Conservation (phyloP, 768 basidiomycete species). For the Goffeauzyma gilvescens region DNA sequence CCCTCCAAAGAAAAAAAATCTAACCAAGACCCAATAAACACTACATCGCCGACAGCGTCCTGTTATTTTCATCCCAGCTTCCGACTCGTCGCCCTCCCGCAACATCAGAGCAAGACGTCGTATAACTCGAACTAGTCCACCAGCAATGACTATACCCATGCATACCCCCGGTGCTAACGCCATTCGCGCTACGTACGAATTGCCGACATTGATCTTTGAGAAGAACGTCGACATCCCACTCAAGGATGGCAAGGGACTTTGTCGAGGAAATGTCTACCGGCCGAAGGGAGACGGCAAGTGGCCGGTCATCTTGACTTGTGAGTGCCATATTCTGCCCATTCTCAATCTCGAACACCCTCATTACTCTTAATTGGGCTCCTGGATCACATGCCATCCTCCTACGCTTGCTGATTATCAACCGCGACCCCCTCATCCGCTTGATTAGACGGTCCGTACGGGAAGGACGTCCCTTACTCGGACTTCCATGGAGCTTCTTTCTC, state of each 20-base stretch:
- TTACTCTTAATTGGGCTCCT: background rate
- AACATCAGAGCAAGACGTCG: too few relatives aligned
- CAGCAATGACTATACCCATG: conserved; percentile 8
- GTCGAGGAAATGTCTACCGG: conserved; percentile 17
- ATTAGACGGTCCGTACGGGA: conserved; percentile 15
- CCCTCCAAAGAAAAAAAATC: too few relatives aligned
- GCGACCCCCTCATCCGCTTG: too few relatives aligned
- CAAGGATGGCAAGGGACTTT: conserved; percentile 13
- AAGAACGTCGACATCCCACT: conserved; percentile 17
- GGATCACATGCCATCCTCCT: background rate
- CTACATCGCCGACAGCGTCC: too few relatives aligned
- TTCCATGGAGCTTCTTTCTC: conserved; percentile 13
- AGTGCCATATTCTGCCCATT: background rate
- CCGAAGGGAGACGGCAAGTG: conserved; percentile 12
- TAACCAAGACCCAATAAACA: too few relatives aligned
- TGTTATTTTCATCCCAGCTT: too few relatives aligned
- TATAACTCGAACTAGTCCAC: too few relatives aligned
- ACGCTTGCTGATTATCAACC: background rate
- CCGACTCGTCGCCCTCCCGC: too few relatives aligned
- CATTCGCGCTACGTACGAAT: conserved; percentile 1
- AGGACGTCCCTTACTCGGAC: conserved; percentile 13
- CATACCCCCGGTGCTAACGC: conserved; percentile 10
- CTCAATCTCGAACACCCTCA: background rate
- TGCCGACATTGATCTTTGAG: conserved; percentile 9
- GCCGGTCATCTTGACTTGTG: conserved; percentile 13